Evolutionary conservation across 805 yeast genomes (phyloP).

Genomic region (Cyberlindnera samutprakarnensis): DNA sequence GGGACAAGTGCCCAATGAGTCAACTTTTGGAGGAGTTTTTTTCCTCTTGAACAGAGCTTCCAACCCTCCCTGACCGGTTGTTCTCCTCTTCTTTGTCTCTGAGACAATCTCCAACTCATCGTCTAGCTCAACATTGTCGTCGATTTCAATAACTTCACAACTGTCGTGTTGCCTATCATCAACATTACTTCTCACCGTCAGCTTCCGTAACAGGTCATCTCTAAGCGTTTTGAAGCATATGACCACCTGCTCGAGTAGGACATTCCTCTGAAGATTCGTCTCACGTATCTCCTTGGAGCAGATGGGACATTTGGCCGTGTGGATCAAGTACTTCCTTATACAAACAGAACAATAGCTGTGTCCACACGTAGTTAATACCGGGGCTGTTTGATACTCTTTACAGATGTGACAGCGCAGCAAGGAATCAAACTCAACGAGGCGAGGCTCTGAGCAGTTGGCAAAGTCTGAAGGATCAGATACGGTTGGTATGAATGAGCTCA

Average conservation of each 20-base stretch:
- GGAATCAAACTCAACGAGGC: slow-evolving; percentile 55
- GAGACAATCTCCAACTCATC: slow-evolving; percentile 23
- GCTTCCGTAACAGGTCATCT: slow-evolving; percentile 27
- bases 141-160: slow-evolving; percentile 8
- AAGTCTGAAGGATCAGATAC: slow-evolving; percentile 73
- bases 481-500: slow-evolving; percentile 4
- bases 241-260: slow-evolving; percentile 65
- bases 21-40: slow-evolving; percentile 2
- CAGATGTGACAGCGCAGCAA: slow-evolving; percentile 80
- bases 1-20: slow-evolving; percentile 53
- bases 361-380: slow-evolving; percentile 77
- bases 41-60: slow-evolving; percentile 15
- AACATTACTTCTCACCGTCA: no score
- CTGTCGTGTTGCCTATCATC: no score
- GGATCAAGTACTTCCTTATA: slow-evolving; percentile 62
- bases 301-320: slow-evolving; percentile 62
- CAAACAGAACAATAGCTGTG: slow-evolving; percentile 89
- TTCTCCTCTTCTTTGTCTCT: slow-evolving; percentile 18
- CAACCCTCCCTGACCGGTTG: slow-evolving; percentile 7
- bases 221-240: slow-evolving; percentile 41
- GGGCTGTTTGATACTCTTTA: slow-evolving; percentile 72
- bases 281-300: slow-evolving; percentile 68
- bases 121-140: slow-evolving; percentile 17
- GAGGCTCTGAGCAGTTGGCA: slow-evolving; percentile 45
- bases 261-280: slow-evolving; percentile 58